These are phyloP conservation scores for Dovyalis caffra DNA, from an alignment of 345 rosid genomes.

Conservation along the genomic window DNA sequence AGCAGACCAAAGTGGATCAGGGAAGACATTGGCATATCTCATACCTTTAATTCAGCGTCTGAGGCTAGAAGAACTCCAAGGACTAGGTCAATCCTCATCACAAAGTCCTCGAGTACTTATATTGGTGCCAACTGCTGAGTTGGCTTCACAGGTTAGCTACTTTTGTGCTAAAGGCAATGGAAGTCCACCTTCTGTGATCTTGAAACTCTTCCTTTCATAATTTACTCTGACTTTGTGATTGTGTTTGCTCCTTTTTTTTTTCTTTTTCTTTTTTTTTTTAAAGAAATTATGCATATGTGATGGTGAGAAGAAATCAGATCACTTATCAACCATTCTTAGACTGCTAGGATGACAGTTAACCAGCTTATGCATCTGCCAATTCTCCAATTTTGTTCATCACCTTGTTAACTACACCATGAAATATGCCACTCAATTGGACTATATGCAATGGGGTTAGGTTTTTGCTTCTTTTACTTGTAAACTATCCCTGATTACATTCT, in stretches of 20 bases:
- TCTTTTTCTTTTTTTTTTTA: too few relatives aligned
- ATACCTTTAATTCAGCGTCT: slow-evolving; percentile 76
- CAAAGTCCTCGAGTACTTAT: slow-evolving; percentile 72
- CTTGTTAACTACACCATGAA: not conserved
- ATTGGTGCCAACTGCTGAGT: slow-evolving; percentile 89
- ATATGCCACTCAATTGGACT: not conserved
- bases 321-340: too few relatives aligned
- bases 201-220: not conserved
- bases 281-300: not conserved
- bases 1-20: slow-evolving; percentile 99
- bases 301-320: too few relatives aligned
- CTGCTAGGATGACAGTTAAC: too few relatives aligned
- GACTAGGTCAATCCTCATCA: slow-evolving; percentile 52
- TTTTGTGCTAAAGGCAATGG: not conserved
- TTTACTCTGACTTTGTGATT: not conserved
- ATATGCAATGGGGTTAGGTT: not conserved
- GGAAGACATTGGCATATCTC: slow-evolving; percentile 93
- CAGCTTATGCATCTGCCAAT: not conserved
- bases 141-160: slow-evolving; percentile 82
- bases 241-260: not conserved
- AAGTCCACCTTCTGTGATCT: not conserved
- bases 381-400: not conserved
- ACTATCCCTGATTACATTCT: not conserved
- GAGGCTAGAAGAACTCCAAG: slow-evolving; percentile 82
- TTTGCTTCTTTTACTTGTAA: not conserved